Percentiles rank a stretch among this genome's conserved stretches.
Conservation (phyloP, 2,329 filamentous ascomycete species). For the Sporothrix pallida region DNA sequence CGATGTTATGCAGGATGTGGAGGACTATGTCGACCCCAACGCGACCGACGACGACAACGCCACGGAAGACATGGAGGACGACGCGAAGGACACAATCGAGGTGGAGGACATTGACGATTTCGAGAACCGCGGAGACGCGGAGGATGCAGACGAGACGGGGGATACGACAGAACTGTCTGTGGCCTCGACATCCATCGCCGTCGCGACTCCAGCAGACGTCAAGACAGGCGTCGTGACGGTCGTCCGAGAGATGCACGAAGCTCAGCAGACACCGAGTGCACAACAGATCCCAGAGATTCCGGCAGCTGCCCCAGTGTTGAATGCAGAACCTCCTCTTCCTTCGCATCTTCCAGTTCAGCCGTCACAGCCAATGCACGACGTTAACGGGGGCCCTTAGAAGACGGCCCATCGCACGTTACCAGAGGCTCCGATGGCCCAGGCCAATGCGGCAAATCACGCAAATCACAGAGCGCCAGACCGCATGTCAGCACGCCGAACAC, state of each 20-base stretch:
- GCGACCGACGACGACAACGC: not conserved
- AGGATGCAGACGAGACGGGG: not conserved
- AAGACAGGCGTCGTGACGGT: conserved; percentile 3
- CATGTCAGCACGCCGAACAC: too few species aligned
- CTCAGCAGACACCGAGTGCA: too few species aligned
- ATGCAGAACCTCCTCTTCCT: too few species aligned
- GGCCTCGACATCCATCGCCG: conserved; percentile 10
- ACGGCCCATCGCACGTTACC: not conserved
- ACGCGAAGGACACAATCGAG: not conserved
- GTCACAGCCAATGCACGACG: not conserved
- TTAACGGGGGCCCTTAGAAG: not conserved
- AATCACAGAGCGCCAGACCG: too few species aligned
- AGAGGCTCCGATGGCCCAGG: too few species aligned
- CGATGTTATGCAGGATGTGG: not conserved
- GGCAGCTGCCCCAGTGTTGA: too few species aligned
- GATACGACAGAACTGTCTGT: not conserved
- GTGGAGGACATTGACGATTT: not conserved
- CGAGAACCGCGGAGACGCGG: not conserved
- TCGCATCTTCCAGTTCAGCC: too few species aligned
- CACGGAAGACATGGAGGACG: not conserved
- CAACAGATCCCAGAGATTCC: too few species aligned
- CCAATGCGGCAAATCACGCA: too few species aligned
- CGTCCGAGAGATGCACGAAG: not conserved
- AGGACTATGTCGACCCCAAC: not conserved
- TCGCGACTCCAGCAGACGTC: not conserved